A percentile compares a stretch with the other conserved stretches of the same genome.
Evolutionary conservation across 495 filamentous ascomycete genomes (phyloP).

Genomic region (Staphylotrichum tortipilum): DNA sequence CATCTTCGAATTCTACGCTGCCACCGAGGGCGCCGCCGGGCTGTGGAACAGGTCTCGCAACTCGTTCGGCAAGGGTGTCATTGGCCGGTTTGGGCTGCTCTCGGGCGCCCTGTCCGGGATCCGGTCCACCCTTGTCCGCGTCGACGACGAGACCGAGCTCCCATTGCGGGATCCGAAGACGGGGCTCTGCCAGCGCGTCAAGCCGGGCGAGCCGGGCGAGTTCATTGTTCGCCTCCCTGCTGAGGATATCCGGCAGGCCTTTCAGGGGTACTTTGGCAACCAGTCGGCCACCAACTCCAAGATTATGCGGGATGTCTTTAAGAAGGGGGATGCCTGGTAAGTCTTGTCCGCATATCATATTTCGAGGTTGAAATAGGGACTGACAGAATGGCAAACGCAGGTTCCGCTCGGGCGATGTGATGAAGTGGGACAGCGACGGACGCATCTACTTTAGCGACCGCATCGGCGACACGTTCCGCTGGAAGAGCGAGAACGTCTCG

Average conservation of each 20-base stretch:
- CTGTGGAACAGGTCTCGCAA: slow-evolving; percentile 70
- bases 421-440: slow-evolving; percentile 64
- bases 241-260: slow-evolving; percentile 50
- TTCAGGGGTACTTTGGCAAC: slow-evolving; percentile 85
- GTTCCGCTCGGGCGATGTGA: slow-evolving; percentile 77
- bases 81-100: slow-evolving; percentile 67
- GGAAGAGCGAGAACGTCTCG: slow-evolving; percentile 90
- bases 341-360: too few species aligned
- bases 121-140: slow-evolving; percentile 50
- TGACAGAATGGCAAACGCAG: too few species aligned
- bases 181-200: slow-evolving; percentile 57
- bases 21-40: slow-evolving; percentile 69
- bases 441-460: slow-evolving; percentile 79
- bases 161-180: slow-evolving; percentile 66
- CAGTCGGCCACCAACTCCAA: slow-evolving; percentile 62
- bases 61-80: slow-evolving; percentile 63
- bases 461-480: slow-evolving; percentile 91
- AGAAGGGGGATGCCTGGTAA: slow-evolving; percentile 66
- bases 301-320: slow-evolving; percentile 67
- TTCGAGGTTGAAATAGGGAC: too few species aligned
- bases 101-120: slow-evolving; percentile 42
- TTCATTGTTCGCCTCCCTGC: slow-evolving; percentile 64
- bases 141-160: slow-evolving; percentile 61
- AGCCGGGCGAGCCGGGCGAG: slow-evolving; percentile 63
- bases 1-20: slow-evolving; percentile 81